Evolutionary conservation across 441 rosid species (phyloP).

Genomic region (Erodium moschatum): DNA sequence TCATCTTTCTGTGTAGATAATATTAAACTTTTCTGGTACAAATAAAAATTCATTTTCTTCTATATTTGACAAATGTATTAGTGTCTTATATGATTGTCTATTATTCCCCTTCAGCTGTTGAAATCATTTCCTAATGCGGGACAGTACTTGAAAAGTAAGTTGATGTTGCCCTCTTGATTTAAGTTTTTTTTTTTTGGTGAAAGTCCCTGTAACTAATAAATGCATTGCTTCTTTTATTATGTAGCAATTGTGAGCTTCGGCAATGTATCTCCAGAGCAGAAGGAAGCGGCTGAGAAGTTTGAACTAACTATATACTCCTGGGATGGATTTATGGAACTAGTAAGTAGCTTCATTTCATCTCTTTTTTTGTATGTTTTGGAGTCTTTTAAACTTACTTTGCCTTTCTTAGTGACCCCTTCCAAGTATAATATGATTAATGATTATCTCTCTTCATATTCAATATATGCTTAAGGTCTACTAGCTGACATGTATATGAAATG

Average conservation of each 20-base stretch:
- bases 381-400: too few relatives aligned
- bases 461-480: too few relatives aligned
- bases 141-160: constrained; percentile 64
- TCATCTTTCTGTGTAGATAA: background rate
- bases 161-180: constrained; percentile 7
- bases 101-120: constrained; percentile 45
- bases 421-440: too few relatives aligned
- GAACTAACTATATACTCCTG: constrained; percentile 59
- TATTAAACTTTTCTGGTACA: background rate
- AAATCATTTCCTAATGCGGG: constrained; percentile 65
- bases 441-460: too few relatives aligned
- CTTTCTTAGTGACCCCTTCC: too few relatives aligned
- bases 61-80: constrained; percentile 11
- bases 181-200: constrained; percentile 9
- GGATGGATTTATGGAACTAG: constrained; percentile 77
- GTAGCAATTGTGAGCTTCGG: constrained; percentile 94
- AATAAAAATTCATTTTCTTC: too few relatives aligned
- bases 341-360: constrained; percentile 20
- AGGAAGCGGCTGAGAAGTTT: constrained; percentile 52
- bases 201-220: background rate
- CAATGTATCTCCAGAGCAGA: constrained; percentile 51
- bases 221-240: constrained; percentile 18
- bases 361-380: background rate
- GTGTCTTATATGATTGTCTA: background rate
- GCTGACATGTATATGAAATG: too few relatives aligned